phyloP scores from a whole-genome alignment of 441 rosid species.

The Sinapis alba region DNA sequence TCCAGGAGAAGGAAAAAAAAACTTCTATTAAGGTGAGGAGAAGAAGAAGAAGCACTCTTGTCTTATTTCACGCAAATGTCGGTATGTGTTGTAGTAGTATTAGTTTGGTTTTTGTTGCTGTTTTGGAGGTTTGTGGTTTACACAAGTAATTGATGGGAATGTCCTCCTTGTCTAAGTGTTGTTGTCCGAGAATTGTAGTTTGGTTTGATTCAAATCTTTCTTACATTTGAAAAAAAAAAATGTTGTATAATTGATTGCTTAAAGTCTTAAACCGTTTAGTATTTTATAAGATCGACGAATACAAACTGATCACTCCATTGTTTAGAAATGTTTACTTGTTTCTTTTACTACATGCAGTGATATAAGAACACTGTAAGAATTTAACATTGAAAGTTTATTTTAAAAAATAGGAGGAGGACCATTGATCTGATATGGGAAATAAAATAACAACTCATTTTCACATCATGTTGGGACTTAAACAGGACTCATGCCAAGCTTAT shows the following conservation, averaged over 20 bases:
- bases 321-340: too few relatives aligned
- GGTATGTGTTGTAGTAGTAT: background rate
- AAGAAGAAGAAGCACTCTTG: background rate
- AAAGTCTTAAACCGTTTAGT: too few relatives aligned
- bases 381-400: background rate
- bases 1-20: background rate
- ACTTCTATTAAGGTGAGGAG: background rate
- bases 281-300: too few relatives aligned
- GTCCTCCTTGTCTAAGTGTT: background rate
- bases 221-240: too few relatives aligned
- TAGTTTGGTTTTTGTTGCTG: background rate
- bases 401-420: background rate
- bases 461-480: constrained; percentile 7
- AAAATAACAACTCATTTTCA: constrained; percentile 20
- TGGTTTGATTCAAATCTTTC: background rate
- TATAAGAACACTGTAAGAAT: background rate
- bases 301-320: too few relatives aligned
- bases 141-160: background rate
- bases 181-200: background rate
- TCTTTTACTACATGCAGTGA: background rate
- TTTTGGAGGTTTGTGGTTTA: background rate
- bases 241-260: too few relatives aligned
- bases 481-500: constrained; percentile 12
- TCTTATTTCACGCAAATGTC: constrained; percentile 21
- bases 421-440: background rate